These are phyloP conservation scores for Coemansia reversa DNA, from an alignment of 192 early-diverging fungal genomes.

Conservation along the genomic window DNA sequence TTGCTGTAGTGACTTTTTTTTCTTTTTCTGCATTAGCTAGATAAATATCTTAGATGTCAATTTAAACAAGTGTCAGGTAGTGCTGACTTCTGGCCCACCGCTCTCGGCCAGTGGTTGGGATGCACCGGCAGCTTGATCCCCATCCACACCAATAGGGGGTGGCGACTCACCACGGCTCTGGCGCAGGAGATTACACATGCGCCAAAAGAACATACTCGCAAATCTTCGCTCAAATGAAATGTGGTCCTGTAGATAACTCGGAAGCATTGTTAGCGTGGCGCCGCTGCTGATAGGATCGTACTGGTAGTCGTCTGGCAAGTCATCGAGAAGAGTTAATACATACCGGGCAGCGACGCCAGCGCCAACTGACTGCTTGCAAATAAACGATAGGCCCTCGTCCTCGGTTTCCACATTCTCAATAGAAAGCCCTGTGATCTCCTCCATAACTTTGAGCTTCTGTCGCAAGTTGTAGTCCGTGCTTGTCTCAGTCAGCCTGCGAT, in stretches of 20 bases:
- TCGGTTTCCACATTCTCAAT: slow-evolving; percentile 46
- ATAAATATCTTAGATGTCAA: background rate
- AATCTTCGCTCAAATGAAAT: slow-evolving; percentile 44
- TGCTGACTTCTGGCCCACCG: background rate
- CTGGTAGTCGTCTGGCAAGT: slow-evolving; percentile 45
- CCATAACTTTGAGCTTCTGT: slow-evolving; percentile 34
- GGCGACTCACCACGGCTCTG: background rate
- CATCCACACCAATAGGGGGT: background rate
- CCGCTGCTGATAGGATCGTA: slow-evolving; percentile 37
- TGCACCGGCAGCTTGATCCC: slow-evolving; percentile 1
- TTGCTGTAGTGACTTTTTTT: background rate
- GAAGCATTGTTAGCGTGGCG: slow-evolving; percentile 21
- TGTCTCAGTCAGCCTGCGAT: slow-evolving; percentile 41
- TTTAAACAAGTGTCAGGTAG: background rate
- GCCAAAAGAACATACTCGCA: slow-evolving; percentile 52
- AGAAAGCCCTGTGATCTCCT: slow-evolving; percentile 40
- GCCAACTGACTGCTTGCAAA: slow-evolving; percentile 39
- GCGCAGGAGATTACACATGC: slow-evolving; percentile 47
- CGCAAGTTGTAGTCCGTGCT: slow-evolving; percentile 51
- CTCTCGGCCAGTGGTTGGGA: background rate
- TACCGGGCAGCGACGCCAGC: slow-evolving; percentile 19
- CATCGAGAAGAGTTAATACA: slow-evolving; percentile 46
- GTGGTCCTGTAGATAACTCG: slow-evolving; percentile 40
- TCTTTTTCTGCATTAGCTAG: background rate
- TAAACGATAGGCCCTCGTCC: slow-evolving; percentile 48